Base-by-base conservation (phyloP, 2,329 filamentous ascomycete species). In the Aureobasidium lini region DNA sequence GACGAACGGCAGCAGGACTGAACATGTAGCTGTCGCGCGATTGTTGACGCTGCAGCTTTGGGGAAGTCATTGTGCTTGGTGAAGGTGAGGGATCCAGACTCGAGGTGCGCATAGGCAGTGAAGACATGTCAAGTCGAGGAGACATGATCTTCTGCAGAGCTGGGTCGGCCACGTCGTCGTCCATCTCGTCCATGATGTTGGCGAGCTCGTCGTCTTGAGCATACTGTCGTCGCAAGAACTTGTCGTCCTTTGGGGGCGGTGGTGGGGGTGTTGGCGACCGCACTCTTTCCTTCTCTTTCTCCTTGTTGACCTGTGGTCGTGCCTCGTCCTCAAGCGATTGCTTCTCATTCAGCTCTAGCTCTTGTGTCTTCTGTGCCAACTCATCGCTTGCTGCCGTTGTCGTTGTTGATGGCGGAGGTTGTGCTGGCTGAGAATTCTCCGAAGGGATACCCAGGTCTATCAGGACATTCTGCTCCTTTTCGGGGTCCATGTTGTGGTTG, bases 151-250 rank as follows among this genome's bases (percentile, higher is more conserved):
- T 90, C 53, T 93, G 86, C 62, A 83, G 84, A 5, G 81, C 86
- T 1, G 85, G 87, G 11, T 43, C 56, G 56, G 68, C 67, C n/a
- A 64, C 66, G 53, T 84, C 84, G 68, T 89, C 85, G 66, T 88
- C 86, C 67, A 97, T 97, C 73, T 97, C 94, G 63, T 90, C 90
- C 90, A 99, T 97, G 71, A 99, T 97, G 70, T 83, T 95, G 74
- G 96, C 90, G 62, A 99, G 96, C 75, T 99, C 94, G 65, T 69
- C 13, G 28, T 68, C 71, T 13, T 66, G 67, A 52, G 70, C 67
- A 37, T 62, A 46, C 29, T 50, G 44, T 5, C 42, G 43, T 18
- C 11, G 54, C 37, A 59, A 18, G 31, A 59, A 60, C n/a, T 59
- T 53, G 16, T 62, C 61, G 50, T 71, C 67, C 50, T 72, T 72